These are phyloP conservation scores for Pouteria campechiana DNA, from an alignment of 179 eudicot genomes.

Conservation along the genomic window DNA sequence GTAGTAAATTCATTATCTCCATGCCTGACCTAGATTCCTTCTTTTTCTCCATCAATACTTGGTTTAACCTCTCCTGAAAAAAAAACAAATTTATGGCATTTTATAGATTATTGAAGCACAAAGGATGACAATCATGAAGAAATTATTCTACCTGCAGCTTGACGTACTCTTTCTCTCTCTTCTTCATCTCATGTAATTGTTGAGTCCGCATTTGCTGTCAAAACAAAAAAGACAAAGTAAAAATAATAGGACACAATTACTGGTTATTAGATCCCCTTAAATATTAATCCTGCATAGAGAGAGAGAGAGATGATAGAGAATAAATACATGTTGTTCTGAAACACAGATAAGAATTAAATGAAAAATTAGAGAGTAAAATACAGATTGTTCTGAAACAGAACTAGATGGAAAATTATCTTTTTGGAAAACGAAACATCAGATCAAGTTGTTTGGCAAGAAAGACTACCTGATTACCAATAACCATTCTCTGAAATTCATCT, in stretches of 20 bases:
- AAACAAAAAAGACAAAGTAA: slow-evolving; percentile 1
- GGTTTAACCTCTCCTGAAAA: slow-evolving; percentile 76
- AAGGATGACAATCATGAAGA: too few species aligned
- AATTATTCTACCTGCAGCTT: slow-evolving; percentile 60
- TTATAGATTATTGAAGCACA: too few species aligned
- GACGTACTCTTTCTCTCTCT: slow-evolving; percentile 82
- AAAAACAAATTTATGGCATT: slow-evolving; percentile 3
- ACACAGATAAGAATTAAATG: too few species aligned
- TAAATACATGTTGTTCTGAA: too few species aligned
- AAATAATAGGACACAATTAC: not conserved
- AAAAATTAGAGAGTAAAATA: too few species aligned
- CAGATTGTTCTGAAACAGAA: too few species aligned
- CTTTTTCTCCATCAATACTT: slow-evolving; percentile 95
- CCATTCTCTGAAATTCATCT: slow-evolving; percentile 98
- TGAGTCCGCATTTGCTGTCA: slow-evolving; percentile 89
- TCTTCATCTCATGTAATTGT: slow-evolving; percentile 98
- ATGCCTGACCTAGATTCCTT: slow-evolving; percentile 97
- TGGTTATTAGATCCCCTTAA: too few species aligned
- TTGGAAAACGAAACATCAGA: too few species aligned
- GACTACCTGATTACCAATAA: slow-evolving; percentile 94
- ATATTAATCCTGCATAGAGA: too few species aligned
- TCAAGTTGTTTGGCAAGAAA: too few species aligned
- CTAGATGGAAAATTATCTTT: too few species aligned
- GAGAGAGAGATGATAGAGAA: too few species aligned
- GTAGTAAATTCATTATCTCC: slow-evolving; percentile 98